Conservation (phyloP, 441 rosid species). For the Pelargonium fulgidum region DNA sequence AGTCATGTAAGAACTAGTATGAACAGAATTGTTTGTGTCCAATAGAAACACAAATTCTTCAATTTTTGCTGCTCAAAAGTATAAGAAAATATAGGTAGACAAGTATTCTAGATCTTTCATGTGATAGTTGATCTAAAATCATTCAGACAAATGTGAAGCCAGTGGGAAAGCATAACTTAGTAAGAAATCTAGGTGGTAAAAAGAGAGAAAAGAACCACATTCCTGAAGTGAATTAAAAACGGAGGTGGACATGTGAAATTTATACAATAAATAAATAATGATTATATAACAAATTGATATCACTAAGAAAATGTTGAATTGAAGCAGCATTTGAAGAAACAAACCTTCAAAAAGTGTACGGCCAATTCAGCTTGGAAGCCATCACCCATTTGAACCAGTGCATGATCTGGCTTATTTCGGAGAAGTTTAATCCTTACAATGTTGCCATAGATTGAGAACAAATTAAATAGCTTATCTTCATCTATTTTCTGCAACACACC, state of each 20-base stretch:
- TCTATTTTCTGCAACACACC: conserved; percentile 55
- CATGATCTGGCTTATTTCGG: conserved; percentile 95
- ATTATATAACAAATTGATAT: too few species aligned
- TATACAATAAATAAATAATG: too few species aligned
- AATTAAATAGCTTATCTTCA: conserved; percentile 90
- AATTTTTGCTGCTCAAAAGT: background rate
- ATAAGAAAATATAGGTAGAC: too few species aligned
- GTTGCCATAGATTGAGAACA: conserved; percentile 93
- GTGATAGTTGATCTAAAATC: background rate
- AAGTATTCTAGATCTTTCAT: too few species aligned
- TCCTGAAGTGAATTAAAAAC: too few species aligned
- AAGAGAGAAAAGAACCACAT: too few species aligned
- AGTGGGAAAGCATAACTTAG: background rate
- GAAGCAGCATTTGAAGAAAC: conserved; percentile 11
- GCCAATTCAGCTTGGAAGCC: conserved; percentile 98
- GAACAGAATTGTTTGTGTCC: background rate
- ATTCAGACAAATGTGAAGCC: background rate
- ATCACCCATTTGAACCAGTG: conserved; percentile 97
- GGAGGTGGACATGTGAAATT: too few species aligned
- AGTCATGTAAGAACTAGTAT: too few species aligned
- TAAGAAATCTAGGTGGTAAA: too few species aligned
- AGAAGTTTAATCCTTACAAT: conserved; percentile 89
- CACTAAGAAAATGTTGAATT: background rate
- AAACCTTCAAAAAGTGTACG: conserved; percentile 89
- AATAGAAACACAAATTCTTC: background rate